phyloP scores from a whole-genome alignment of 495 filamentous ascomycete species.

The Rhypophila decipiens region DNA sequence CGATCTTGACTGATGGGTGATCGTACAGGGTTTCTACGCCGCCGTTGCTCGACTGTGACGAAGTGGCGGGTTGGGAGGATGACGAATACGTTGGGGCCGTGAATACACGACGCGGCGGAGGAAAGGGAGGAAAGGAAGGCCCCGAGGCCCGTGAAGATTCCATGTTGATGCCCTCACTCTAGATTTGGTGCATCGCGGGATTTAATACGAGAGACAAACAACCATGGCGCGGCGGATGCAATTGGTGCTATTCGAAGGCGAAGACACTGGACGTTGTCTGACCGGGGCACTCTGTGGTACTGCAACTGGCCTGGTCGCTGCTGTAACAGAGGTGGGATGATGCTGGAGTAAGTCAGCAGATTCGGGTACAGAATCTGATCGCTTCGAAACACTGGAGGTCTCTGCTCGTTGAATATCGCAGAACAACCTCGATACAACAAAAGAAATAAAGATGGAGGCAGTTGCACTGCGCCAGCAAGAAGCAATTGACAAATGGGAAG shows the following conservation, averaged over 20 bases:
- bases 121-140: conserved; percentile 17
- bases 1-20: conserved; percentile 59
- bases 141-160: conserved; percentile 22
- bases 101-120: conserved; percentile 33
- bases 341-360: too few relatives aligned
- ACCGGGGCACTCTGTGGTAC: too few relatives aligned
- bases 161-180: conserved; percentile 19
- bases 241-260: background rate
- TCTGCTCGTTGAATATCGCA: too few relatives aligned
- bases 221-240: conserved; percentile 9
- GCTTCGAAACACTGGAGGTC: too few relatives aligned
- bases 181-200: conserved; percentile 10
- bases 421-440: too few relatives aligned
- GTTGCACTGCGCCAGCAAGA: too few relatives aligned
- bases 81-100: conserved; percentile 26
- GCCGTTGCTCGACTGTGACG: conserved; percentile 20
- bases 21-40: conserved; percentile 65
- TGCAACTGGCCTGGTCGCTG: too few relatives aligned
- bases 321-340: too few relatives aligned
- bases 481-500: too few relatives aligned
- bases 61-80: conserved; percentile 13
- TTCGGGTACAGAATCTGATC: too few relatives aligned
- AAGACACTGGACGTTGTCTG: background rate
- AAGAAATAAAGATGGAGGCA: too few relatives aligned
- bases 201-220: background rate